Evolutionary conservation across 257 asterid species (phyloP).

Genomic region (Nicotiana tomentosiformis): DNA sequence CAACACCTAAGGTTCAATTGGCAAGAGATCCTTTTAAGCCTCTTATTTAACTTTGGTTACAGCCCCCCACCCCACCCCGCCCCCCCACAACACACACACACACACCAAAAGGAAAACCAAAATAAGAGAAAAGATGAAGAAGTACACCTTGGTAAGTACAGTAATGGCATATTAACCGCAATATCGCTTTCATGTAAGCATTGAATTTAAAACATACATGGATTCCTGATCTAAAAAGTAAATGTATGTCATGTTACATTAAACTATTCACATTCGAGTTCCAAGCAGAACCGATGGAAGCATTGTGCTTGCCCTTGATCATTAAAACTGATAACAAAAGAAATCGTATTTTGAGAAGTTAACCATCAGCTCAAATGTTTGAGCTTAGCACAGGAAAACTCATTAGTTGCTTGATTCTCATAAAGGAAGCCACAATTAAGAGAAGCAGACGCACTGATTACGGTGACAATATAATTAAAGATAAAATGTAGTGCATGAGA

Average conservation of each 20-base stretch:
- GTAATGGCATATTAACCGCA: background rate
- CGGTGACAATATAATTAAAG: background rate
- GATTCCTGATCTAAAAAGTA: background rate
- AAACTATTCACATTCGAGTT: background rate
- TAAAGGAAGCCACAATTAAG: background rate
- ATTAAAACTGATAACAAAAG: background rate
- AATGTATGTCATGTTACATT: background rate
- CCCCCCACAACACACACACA: too few relatives aligned
- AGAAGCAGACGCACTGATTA: background rate
- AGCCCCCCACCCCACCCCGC: background rate
- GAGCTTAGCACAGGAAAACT: background rate
- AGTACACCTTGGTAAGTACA: background rate
- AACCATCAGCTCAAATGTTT: background rate
- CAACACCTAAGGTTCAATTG: background rate
- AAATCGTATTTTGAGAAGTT: background rate
- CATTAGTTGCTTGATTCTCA: background rate
- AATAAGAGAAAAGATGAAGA: background rate
- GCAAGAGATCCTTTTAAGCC: background rate
- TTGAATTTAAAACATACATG: background rate
- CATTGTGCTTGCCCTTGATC: background rate
- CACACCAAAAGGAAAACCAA: background rate
- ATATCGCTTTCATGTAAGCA: background rate
- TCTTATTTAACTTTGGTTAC: background rate
- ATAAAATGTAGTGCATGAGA: background rate
- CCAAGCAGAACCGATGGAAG: background rate